phyloP scores from a whole-genome alignment of 1,284 basidiomycete genomes.

The Ceratorhiza oryzae-sativae region DNA sequence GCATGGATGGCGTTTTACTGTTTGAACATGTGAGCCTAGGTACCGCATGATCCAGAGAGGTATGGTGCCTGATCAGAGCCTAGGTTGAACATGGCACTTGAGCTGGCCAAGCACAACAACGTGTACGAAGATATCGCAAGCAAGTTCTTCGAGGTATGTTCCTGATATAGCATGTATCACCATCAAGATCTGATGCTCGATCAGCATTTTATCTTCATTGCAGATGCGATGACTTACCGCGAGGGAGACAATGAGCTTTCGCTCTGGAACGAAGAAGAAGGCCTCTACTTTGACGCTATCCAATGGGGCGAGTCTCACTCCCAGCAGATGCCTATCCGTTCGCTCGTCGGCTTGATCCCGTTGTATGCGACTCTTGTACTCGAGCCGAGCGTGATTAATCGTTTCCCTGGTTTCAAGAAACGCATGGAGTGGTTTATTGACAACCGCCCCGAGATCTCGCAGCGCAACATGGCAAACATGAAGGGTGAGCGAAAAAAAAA shows the following conservation, averaged over 20 bases:
- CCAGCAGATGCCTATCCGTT: constrained; percentile 91
- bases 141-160: constrained; percentile 88
- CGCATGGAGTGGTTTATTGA: constrained; percentile 98
- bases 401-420: constrained; percentile 97
- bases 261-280: constrained; percentile 95
- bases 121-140: constrained; percentile 99
- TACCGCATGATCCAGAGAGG: not conserved
- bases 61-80: constrained; percentile 10
- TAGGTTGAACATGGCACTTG: constrained; percentile 95
- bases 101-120: constrained; percentile 96
- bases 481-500: constrained; percentile 61
- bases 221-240: constrained; percentile 96
- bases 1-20: constrained; percentile 99
- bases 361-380: constrained; percentile 94
- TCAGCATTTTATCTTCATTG: constrained; percentile 94
- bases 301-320: constrained; percentile 84
- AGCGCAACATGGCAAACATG: constrained; percentile 97
- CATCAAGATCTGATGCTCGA: not conserved
- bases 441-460: constrained; percentile 85
- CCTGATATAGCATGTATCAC: constrained; percentile 2
- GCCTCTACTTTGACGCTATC: constrained; percentile 98
- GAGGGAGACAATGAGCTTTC: constrained; percentile 74
- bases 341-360: constrained; percentile 94
- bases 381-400: constrained; percentile 86
- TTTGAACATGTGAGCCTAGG: constrained; percentile 79